Base-by-base conservation (phyloP, 139 green algal species). In the Chlorella vulgaris region DNA sequence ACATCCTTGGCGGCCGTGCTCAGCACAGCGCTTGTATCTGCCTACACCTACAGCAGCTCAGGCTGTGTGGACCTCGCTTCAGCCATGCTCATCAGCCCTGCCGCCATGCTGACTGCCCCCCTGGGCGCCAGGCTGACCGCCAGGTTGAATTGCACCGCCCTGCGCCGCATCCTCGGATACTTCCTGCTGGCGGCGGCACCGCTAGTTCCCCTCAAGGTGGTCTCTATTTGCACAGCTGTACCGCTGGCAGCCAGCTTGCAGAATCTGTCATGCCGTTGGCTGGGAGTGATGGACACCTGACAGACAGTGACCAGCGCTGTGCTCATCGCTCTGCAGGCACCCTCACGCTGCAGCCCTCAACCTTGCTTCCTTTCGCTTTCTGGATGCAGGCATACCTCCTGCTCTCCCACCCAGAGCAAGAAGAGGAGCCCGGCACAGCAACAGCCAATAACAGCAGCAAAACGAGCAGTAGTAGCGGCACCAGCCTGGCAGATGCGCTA, bases 1-100 rank as follows among this genome's bases (percentile, higher is more conserved):
- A 95, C 92, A 0, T 93, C 86, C 28, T 84, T 96, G 8, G 92
- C 88, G 26, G 92, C 92, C 13, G 92, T 96, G 3, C 82, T 93
- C 13, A 85, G 86, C 73, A 96, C 92, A 4, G 91, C 90, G 2
- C 36, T 82, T 39, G 85, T 85, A 26, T 86, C 89, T 29, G 87
- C 86, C 26, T 67, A 61, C 18, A 91, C 91, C 5, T 96, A 89
- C 82, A 81, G 55, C 61, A 66, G 21, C 47, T 28, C 35, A 4
- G 85, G 84, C 22, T 86, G 66, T 53, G 90, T 95, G n/a, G 89
- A 96, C 65, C 60, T 84, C 1, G 78, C 71, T 4, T 85, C 89
- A 19, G 92, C 92, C 0, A 82, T 79, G 0, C 62, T 95, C 29
- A 85, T 96, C 43, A 85, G 85, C 19, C 79, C 78, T 21, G 51